Evolutionary conservation across 257 asterid species (phyloP).

Genomic region (Primulina tabacum): DNA sequence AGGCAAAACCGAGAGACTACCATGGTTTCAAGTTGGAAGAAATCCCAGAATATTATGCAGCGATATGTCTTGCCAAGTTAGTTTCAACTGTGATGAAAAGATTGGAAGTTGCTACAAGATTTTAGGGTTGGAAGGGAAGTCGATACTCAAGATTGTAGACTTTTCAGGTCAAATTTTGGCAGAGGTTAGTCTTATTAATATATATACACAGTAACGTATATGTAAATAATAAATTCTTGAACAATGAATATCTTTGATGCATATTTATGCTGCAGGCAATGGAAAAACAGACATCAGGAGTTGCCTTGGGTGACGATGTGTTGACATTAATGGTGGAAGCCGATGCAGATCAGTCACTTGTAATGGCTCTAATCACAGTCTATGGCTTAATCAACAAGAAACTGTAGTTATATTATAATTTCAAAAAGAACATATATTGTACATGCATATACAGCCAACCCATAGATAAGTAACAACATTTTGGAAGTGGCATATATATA

Average conservation of each 20-base stretch:
- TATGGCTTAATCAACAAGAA: slow-evolving; percentile 55
- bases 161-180: slow-evolving; percentile 49
- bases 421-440: neutral
- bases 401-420: slow-evolving; percentile 28
- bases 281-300: slow-evolving; percentile 56
- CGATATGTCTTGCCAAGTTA: slow-evolving; percentile 36
- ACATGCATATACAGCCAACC: neutral
- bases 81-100: slow-evolving; percentile 28
- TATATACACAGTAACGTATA: neutral
- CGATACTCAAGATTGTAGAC: slow-evolving; percentile 45
- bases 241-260: too few relatives aligned
- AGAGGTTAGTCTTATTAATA: slow-evolving; percentile 38
- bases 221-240: neutral
- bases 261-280: slow-evolving; percentile 46
- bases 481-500: too few relatives aligned
- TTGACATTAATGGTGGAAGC: slow-evolving; percentile 60
- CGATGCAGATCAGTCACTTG: slow-evolving; percentile 49
- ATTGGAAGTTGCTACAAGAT: slow-evolving; percentile 37
- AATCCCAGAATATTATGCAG: slow-evolving; percentile 30
- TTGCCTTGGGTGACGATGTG: slow-evolving; percentile 70
- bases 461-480: neutral
- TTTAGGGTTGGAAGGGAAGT: slow-evolving; percentile 43
- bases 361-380: slow-evolving; percentile 71
- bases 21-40: slow-evolving; percentile 56
- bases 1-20: slow-evolving; percentile 27